Percentiles rank a stretch among this genome's conserved stretches.
These are phyloP conservation scores for Pichia sp. DNA, from an alignment of 1,139 yeast species.

Conservation along the genomic window DNA sequence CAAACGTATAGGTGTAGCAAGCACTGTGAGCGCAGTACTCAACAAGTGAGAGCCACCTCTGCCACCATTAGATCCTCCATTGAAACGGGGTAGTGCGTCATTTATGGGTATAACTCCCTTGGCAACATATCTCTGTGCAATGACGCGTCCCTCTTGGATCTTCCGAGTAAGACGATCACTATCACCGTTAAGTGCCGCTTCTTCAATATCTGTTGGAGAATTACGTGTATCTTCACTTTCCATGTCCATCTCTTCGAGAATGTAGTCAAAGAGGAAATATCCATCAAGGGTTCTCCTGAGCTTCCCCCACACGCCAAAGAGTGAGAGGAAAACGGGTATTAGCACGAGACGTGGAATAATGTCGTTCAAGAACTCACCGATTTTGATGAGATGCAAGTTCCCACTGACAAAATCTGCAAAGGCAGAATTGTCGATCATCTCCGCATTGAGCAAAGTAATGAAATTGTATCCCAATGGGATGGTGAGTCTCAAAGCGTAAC, in stretches of 20 bases:
- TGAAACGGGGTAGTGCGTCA: too few species aligned
- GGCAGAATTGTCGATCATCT: slow-evolving; percentile 23
- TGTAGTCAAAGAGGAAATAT: slow-evolving; percentile 32
- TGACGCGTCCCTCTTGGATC: slow-evolving; percentile 22
- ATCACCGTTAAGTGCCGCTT: slow-evolving; percentile 8
- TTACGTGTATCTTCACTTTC: too few species aligned
- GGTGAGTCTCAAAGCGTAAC: slow-evolving; percentile 75
- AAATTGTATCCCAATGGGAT: slow-evolving; percentile 79
- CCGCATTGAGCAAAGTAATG: slow-evolving; percentile 49
- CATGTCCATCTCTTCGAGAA: neutral
- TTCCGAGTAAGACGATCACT: slow-evolving; percentile 9
- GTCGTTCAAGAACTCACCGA: slow-evolving; percentile 66
- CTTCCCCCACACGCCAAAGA: slow-evolving; percentile 64
- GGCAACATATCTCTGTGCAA: slow-evolving; percentile 16
- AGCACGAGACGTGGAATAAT: slow-evolving; percentile 68
- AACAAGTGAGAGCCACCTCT: too few species aligned
- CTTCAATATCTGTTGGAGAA: too few species aligned
- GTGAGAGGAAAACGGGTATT: slow-evolving; percentile 55
- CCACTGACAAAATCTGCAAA: slow-evolving; percentile 63
- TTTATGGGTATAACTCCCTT: slow-evolving; percentile 9
- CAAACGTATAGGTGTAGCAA: too few species aligned
- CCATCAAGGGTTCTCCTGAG: slow-evolving; percentile 42
- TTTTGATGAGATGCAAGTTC: slow-evolving; percentile 66
- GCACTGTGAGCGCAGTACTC: too few species aligned
- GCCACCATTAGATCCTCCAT: too few species aligned